phyloP scores from a whole-genome alignment of 768 basidiomycete genomes.

The Amylocystis lapponica region DNA sequence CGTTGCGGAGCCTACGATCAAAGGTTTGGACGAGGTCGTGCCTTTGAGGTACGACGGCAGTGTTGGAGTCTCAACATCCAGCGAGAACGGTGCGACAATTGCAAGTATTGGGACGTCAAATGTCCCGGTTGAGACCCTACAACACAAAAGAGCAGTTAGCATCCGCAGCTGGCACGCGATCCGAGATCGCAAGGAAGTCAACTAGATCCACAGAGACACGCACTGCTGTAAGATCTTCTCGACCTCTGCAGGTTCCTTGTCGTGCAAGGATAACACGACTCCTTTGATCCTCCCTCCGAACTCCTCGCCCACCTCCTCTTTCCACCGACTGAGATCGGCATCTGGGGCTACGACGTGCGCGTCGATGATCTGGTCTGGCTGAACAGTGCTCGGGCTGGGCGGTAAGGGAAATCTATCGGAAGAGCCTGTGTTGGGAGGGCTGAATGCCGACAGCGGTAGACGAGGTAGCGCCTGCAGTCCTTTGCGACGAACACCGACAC shows the following conservation, averaged over 20 bases:
- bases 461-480: constrained; percentile 60
- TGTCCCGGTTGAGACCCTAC: constrained; percentile 6
- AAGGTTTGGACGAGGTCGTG: constrained; percentile 27
- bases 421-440: constrained; percentile 61
- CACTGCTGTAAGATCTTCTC: constrained; percentile 43
- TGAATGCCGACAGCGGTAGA: constrained; percentile 73
- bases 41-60: constrained; percentile 33
- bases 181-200: neutral
- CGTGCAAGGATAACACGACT: constrained; percentile 50
- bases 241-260: constrained; percentile 30
- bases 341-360: constrained; percentile 50
- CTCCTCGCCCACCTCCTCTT: constrained; percentile 40
- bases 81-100: constrained; percentile 58
- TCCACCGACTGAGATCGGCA: constrained; percentile 44
- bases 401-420: constrained; percentile 64
- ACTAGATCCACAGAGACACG: constrained; percentile 19
- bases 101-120: constrained; percentile 39
- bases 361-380: constrained; percentile 63
- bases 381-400: constrained; percentile 60
- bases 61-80: constrained; percentile 36
- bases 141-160: neutral
- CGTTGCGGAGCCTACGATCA: constrained; percentile 51
- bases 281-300: constrained; percentile 44
- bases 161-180: too few relatives aligned
- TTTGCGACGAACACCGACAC: constrained; percentile 49